Evolutionary conservation across 805 yeast species (phyloP), one percentile per base, ranked within the genome.

Genomic region (Sungouiozyma ichnusensis): DNA sequence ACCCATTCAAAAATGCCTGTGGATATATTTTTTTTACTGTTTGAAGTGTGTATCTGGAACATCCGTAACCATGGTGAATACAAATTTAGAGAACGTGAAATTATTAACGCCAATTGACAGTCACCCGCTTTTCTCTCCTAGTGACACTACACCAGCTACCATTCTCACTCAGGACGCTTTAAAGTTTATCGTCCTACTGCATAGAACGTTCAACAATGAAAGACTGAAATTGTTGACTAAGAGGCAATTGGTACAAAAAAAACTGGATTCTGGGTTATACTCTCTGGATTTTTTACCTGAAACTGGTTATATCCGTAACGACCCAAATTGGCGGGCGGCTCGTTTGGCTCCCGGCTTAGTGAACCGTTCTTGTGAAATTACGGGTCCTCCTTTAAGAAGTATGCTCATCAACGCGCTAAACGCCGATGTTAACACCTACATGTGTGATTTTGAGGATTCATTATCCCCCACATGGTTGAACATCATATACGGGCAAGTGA

Each of bases 391-490:
- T 41, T 82, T 81, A 58, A 74, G 90, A 49, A 81, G 83, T 54
- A 83, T 83, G 94, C 76, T 83, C 48, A 77, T 83, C 55, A 83
- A 82, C 57, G 92, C 90, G 2, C 71, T 83, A 59, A 83, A 83
- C 64, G 78, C 88, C 0, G 71, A 73, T 42, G 92, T 83, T 36
- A 81, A 81, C 48, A 82, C 92, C 24, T 83, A 83, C 60, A 83
- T 83, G 92, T 79, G 86, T 35, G 94, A 83, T 67, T 81, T 83
- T 55, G 94, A 83, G 63, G 92, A 83, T 62, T 81, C 88, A 15
- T 76, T 83, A 53, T 77, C 90, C 16, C 94, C 94, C 53, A 82
- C 94, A 20, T 83, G 92, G 92, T 64, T 66, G 48, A 83, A 81
- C 63, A 72, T 81, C 68, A 73, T 82, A 42, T 84, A 81, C 55